Conservation (phyloP, 495 filamentous ascomycete species). For the Talaromyces nanjingensis region DNA sequence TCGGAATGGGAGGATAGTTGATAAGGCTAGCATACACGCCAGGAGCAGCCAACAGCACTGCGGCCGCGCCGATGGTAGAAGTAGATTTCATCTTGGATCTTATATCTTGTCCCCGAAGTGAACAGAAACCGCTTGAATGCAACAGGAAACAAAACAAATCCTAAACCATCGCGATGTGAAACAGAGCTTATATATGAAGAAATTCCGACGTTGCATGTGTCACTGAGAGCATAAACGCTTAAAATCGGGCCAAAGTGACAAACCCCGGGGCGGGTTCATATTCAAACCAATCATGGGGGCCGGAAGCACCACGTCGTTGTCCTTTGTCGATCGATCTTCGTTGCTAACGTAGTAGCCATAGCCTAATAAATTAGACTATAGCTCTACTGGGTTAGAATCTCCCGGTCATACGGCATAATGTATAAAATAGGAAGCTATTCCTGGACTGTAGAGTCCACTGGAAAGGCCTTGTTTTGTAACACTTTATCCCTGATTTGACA, state of each 20-base stretch:
- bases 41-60: conserved; percentile 35
- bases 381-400: neutral
- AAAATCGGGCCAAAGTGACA: neutral
- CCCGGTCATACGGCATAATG: neutral
- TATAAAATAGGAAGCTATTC: neutral
- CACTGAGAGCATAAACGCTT: neutral
- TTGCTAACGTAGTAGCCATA: neutral
- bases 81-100: neutral
- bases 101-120: neutral
- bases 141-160: neutral
- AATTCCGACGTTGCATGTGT: neutral
- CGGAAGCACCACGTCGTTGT: neutral
- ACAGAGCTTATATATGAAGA: neutral
- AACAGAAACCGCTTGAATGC: too few species aligned
- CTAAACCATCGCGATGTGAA: neutral
- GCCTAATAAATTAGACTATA: conserved; percentile 9
- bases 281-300: neutral
- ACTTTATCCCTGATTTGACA: neutral
- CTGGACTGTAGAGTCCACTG: neutral
- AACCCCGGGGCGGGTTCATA: neutral
- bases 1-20: conserved; percentile 44
- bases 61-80: neutral
- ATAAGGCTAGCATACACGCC: conserved; percentile 29
- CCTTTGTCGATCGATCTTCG: neutral
- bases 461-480: neutral